Evolutionary conservation across 1,139 yeast species (phyloP), one percentile per base, ranked within the genome.

Genomic region (Nadsonia commutata): DNA sequence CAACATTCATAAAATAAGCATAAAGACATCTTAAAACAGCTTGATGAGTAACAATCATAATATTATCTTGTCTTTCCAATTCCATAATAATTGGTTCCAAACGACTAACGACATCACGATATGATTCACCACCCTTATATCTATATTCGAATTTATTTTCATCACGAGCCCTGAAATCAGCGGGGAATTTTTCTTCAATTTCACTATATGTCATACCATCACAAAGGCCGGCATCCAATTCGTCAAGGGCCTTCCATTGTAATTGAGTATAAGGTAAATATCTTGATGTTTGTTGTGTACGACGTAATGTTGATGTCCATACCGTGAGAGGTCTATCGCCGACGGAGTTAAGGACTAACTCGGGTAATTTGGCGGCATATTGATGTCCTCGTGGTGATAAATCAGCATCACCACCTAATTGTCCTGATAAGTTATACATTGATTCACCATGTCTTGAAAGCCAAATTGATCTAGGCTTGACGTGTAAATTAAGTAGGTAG

Each of bases 61-160:
- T 86, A 59, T 90, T 88, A 54, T 90, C 98, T 63, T 90, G 97
- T 49, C 97, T 78, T 64, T 90, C 98, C 52, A 90, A 72, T 63
- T 90, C 98, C 98, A 90, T 90, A 50, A 90, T 90, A 50, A 90
- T 86, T 4, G 98, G 98, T 58, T 90, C 98, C 48, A 90, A 69
- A 46, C 98, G 71, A 40, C 88, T 82, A 42, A 90, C 96, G 40
- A 90, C 95, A 57, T 90, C 98, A 47, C 95, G 76, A 61, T 90
- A 90, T 8, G 94, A 81, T 63, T 90, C 99, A 39, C 99, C 99
- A 3, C 98, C 97, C 42, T 95, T 76, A 63, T 90, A 90, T 42
- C 97, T 74, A 62, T 88, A 90, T 62, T 86, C 96, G 59, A 83
- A 93, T 66, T 93, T 90, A 66, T 93, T 81, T 52, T 84, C 95